Percentiles rank a stretch among this genome's conserved stretches.
Evolutionary conservation across 257 asterid genomes (phyloP).

Genomic region (Solanum virginianum): DNA sequence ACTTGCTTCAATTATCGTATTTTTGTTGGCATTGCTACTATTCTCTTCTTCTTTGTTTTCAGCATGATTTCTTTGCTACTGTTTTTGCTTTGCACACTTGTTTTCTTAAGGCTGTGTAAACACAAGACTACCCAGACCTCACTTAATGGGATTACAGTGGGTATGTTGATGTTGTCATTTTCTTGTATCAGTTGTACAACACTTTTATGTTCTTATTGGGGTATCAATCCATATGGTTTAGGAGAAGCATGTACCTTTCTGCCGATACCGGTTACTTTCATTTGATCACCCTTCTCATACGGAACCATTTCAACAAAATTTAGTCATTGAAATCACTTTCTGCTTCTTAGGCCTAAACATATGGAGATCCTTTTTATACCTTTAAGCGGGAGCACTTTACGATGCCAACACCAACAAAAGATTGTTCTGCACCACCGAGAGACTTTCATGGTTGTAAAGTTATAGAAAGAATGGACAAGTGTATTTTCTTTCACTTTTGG

Average conservation of each 20-base stretch:
- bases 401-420: background rate
- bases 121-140: background rate
- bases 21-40: background rate
- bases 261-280: background rate
- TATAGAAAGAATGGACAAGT: background rate
- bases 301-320: background rate
- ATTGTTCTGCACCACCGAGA: background rate
- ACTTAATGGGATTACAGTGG: background rate
- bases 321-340: background rate
- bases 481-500: background rate
- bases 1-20: background rate
- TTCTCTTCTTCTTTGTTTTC: background rate
- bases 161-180: no score
- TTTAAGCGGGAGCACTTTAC: background rate
- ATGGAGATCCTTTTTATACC: background rate
- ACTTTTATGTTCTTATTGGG: background rate
- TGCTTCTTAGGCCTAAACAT: background rate
- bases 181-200: background rate
- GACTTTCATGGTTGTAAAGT: background rate
- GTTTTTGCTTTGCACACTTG: background rate
- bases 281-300: background rate
- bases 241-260: background rate
- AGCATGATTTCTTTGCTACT: background rate
- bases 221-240: background rate
- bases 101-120: background rate